Percentiles rank a stretch among this genome's conserved stretches.
Conservation (phyloP, 306 rosid genomes). For the Cucurbita pepo region DNA sequence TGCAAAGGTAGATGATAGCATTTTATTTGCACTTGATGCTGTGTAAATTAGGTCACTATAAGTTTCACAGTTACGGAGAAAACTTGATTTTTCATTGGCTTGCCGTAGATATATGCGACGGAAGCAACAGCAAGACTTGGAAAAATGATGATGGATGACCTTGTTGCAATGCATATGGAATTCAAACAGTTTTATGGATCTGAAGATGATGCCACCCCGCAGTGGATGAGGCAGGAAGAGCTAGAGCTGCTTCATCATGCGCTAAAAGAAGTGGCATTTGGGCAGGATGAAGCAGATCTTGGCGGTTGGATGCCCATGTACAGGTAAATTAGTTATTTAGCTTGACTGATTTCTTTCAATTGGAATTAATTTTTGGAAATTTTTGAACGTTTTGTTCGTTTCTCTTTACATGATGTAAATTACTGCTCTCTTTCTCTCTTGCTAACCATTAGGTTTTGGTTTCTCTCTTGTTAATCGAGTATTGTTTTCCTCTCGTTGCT, state of each 20-base stretch:
- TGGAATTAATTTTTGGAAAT: too few species aligned
- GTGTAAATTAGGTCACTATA: not conserved
- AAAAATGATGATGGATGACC: constrained; percentile 82
- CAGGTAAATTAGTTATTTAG: constrained; percentile 30
- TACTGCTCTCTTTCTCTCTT: not conserved
- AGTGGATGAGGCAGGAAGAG: constrained; percentile 54
- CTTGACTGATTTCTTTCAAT: not conserved
- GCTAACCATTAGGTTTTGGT: not conserved
- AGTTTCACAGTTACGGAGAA: not conserved
- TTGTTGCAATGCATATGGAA: constrained; percentile 64
- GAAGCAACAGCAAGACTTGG: constrained; percentile 68
- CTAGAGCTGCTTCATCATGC: constrained; percentile 38
- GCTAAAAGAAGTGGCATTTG: constrained; percentile 43
- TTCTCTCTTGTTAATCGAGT: not conserved
- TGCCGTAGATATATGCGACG: constrained; percentile 54
- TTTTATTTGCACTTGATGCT: not conserved
- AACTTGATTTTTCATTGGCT: not conserved
- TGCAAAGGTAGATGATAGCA: constrained; percentile 29
- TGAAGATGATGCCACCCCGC: constrained; percentile 32
- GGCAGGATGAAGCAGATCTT: constrained; percentile 55
- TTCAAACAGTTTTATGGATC: constrained; percentile 66
- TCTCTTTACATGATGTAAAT: too few species aligned
- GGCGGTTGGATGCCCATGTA: constrained; percentile 71
- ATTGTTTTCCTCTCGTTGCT: not conserved
- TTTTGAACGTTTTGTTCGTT: too few species aligned